Conservation (phyloP, 805 yeast species). For the Priceomyces haplophilus region DNA sequence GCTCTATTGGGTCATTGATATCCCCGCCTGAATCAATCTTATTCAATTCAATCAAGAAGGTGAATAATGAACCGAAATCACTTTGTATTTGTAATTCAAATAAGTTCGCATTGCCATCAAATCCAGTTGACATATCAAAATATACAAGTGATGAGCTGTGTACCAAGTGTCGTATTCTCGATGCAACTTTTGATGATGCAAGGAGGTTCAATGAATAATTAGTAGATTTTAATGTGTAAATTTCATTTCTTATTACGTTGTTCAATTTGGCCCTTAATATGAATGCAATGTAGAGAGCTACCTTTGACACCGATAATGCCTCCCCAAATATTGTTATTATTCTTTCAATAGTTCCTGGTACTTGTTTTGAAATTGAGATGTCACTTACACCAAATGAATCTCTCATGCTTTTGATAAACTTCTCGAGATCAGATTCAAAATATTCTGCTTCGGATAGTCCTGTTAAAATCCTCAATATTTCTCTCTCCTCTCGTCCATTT, state of each 20-base stretch:
- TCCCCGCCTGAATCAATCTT: neutral
- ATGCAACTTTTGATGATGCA: neutral
- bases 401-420: slow-evolving; percentile 13
- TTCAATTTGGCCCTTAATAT: slow-evolving; percentile 24
- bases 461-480: slow-evolving; percentile 12
- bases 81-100: slow-evolving; percentile 15
- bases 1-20: slow-evolving; percentile 13
- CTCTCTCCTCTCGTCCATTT: neutral
- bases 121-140: slow-evolving; percentile 9
- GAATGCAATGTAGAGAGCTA: slow-evolving; percentile 26
- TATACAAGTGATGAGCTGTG: slow-evolving; percentile 2
- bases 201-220: slow-evolving; percentile 21
- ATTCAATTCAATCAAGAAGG: slow-evolving; percentile 9
- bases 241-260: slow-evolving; percentile 18
- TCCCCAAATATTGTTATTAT: slow-evolving; percentile 29
- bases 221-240: slow-evolving; percentile 31
- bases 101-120: slow-evolving; percentile 6
- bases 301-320: slow-evolving; percentile 17
- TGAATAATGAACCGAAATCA: slow-evolving; percentile 18
- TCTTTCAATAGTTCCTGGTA: slow-evolving; percentile 29
- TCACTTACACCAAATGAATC: slow-evolving; percentile 20
- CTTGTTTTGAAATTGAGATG: slow-evolving; percentile 17
- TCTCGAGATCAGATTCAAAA: slow-evolving; percentile 15
- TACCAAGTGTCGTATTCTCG: slow-evolving; percentile 1
- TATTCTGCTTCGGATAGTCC: slow-evolving; percentile 24